Evolutionary conservation across 2,329 filamentous ascomycete species (phyloP).

Genomic region (Diatrype stigma): DNA sequence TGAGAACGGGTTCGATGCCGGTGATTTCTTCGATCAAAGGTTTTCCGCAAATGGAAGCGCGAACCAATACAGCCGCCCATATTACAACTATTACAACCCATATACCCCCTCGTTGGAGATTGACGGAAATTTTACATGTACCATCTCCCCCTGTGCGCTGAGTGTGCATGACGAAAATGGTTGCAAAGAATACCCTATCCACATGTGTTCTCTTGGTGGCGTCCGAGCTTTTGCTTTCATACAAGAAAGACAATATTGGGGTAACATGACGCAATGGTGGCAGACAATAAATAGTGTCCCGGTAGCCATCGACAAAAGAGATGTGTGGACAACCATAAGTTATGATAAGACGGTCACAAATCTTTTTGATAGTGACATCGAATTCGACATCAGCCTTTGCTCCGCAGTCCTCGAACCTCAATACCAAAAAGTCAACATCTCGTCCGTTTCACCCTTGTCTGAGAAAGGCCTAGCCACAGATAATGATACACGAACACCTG

Average conservation of each 20-base stretch:
- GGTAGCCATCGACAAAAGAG: not conserved
- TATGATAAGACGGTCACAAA: too few species aligned
- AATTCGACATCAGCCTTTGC: conserved; percentile 1
- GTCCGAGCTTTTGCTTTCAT: conserved; percentile 4
- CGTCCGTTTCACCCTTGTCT: not conserved
- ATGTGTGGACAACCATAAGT: not conserved
- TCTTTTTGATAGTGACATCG: too few species aligned
- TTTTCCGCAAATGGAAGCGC: not conserved
- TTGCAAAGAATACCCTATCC: not conserved
- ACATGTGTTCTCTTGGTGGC: conserved; percentile 3
- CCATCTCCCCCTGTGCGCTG: not conserved
- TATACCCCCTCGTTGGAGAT: not conserved
- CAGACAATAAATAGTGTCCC: not conserved
- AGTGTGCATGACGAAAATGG: not conserved
- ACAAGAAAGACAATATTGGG: not conserved
- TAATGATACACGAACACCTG: not conserved
- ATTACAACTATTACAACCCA: not conserved
- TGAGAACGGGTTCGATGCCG: not conserved
- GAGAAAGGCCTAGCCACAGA: not conserved
- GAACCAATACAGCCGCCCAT: not conserved
- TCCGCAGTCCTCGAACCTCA: conserved; percentile 2
- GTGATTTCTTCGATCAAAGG: not conserved
- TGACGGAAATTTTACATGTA: not conserved
- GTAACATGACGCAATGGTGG: not conserved
- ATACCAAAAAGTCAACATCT: not conserved